These are phyloP conservation scores for Lizonia empirigonia DNA, from an alignment of 2,329 filamentous ascomycete genomes.

Conservation along the genomic window DNA sequence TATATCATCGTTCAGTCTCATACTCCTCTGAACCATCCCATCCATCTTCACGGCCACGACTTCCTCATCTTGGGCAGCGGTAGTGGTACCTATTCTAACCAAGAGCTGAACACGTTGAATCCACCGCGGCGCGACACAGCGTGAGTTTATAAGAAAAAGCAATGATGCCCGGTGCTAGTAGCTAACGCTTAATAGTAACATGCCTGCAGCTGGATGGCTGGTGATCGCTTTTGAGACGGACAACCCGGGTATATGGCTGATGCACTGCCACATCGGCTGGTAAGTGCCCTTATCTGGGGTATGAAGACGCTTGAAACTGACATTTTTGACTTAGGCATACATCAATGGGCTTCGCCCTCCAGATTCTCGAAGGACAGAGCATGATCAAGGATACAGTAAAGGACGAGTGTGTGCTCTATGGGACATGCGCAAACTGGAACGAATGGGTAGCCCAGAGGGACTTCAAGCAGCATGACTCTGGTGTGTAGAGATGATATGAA, in stretches of 20 bases:
- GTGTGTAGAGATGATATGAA: no score
- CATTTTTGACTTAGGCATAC: slow-evolving; percentile 49
- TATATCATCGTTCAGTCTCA: slow-evolving; percentile 48
- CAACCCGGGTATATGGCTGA: slow-evolving; percentile 56
- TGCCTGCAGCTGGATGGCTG: slow-evolving; percentile 41
- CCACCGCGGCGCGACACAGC: slow-evolving; percentile 30
- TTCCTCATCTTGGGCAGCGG: slow-evolving; percentile 59
- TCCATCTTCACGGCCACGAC: slow-evolving; percentile 60
- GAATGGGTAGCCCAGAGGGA: slow-evolving; percentile 19
- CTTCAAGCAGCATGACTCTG: slow-evolving; percentile 32
- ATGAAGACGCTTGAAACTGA: neutral
- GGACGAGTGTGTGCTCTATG: slow-evolving; percentile 22
- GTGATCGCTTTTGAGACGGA: slow-evolving; percentile 59
- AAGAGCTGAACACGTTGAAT: slow-evolving; percentile 25
- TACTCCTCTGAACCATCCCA: slow-evolving; percentile 45
- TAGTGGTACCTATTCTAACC: slow-evolving; percentile 32
- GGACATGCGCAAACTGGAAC: slow-evolving; percentile 32
- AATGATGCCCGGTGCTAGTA: no score
- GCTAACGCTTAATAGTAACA: no score
- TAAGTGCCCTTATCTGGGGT: neutral
- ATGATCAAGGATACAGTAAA: slow-evolving; percentile 17
- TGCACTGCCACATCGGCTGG: slow-evolving; percentile 48
- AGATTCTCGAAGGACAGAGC: slow-evolving; percentile 56
- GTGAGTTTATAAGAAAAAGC: no score
- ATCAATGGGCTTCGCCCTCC: slow-evolving; percentile 61